Conservation (phyloP, 208 protist species). For the Phytomonas francai region DNA sequence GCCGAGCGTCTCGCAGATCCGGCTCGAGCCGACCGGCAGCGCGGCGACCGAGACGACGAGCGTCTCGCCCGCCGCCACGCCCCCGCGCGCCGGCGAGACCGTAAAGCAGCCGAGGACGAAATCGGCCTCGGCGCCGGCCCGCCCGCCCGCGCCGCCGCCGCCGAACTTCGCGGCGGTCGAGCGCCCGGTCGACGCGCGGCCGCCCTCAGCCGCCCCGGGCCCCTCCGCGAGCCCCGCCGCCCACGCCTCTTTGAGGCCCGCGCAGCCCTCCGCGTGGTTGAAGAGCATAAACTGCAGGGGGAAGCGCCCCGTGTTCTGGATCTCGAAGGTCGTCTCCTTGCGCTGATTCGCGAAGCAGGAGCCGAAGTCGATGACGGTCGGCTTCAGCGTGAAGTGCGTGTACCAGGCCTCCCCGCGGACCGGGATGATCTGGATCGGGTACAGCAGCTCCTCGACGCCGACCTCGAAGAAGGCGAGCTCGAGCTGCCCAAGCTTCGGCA, state of each 20-base stretch:
- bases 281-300: slow-evolving; percentile 75
- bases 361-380: slow-evolving; percentile 93
- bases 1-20: slow-evolving; percentile 74
- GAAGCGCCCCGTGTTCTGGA: slow-evolving; percentile 86
- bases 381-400: slow-evolving; percentile 84
- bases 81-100: slow-evolving; percentile 52
- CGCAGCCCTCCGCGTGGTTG: slow-evolving; percentile 72
- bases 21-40: slow-evolving; percentile 43
- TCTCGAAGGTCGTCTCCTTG: slow-evolving; percentile 78
- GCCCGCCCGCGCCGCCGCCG: slow-evolving; percentile 1
- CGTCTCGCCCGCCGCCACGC: slow-evolving; percentile 53
- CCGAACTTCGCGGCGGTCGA: background rate
- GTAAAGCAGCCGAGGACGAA: slow-evolving; percentile 73
- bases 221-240: background rate
- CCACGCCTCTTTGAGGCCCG: background rate
- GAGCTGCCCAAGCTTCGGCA: slow-evolving; percentile 50
- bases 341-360: slow-evolving; percentile 84
- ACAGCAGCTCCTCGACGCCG: slow-evolving; percentile 69
- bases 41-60: slow-evolving; percentile 66
- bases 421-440: slow-evolving; percentile 71
- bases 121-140: slow-evolving; percentile 17
- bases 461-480: slow-evolving; percentile 86
- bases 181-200: slow-evolving; percentile 10
- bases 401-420: slow-evolving; percentile 86
- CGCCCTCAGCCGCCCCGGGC: background rate